Conservation (phyloP, 2,329 filamentous ascomycete genomes). For the Rhynchosporium graminicola region DNA sequence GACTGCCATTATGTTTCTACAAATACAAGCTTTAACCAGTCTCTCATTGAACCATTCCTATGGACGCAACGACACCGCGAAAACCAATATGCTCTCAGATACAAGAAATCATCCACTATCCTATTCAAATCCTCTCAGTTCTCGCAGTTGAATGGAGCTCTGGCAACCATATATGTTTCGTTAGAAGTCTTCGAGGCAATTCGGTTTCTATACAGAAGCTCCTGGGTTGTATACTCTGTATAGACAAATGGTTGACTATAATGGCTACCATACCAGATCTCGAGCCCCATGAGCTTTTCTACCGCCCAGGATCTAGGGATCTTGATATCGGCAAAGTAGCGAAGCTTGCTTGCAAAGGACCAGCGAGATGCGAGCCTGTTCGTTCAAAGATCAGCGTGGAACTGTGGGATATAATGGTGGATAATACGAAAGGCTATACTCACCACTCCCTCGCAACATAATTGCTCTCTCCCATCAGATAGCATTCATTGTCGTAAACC, state of each 20-base stretch:
- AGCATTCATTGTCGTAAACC: neutral
- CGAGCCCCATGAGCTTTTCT: neutral
- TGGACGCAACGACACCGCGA: no score
- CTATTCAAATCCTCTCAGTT: neutral
- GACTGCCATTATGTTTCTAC: no score
- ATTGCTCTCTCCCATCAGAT: neutral
- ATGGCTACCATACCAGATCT: slow-evolving; percentile 2
- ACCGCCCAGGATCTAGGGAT: neutral
- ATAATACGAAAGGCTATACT: neutral
- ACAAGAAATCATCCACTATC: neutral
- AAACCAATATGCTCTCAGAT: no score
- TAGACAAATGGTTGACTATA: neutral
- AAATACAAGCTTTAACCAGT: no score
- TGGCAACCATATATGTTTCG: neutral
- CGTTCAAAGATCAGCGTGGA: neutral
- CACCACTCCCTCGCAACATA: slow-evolving; percentile 2
- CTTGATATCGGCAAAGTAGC: slow-evolving; percentile 1
- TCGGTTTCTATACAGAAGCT: neutral
- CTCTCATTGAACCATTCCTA: no score
- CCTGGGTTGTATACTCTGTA: neutral
- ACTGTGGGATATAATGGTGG: neutral
- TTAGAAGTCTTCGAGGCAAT: neutral
- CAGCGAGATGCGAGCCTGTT: neutral
- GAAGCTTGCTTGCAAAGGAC: slow-evolving; percentile 1
- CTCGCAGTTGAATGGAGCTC: no score